Evolutionary conservation across 257 asterid genomes (phyloP).

Genomic region (Rubia yunnanensis): DNA sequence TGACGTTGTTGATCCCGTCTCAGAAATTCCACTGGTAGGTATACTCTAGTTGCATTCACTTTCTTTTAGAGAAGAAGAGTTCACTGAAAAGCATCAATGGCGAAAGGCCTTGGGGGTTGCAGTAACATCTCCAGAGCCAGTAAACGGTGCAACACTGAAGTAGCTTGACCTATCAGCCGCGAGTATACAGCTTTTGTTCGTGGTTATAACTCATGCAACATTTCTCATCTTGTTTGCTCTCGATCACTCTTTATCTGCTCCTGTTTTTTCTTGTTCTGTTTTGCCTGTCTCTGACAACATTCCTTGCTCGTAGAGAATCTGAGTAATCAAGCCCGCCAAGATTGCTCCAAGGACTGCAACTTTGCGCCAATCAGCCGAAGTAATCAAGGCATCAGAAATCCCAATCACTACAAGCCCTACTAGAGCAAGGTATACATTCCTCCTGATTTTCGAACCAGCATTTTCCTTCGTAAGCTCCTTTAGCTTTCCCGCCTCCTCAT

Average conservation of each 20-base stretch:
- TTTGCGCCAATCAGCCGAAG: constrained; percentile 61
- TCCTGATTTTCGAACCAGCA: constrained; percentile 55
- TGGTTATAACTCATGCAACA: constrained; percentile 50
- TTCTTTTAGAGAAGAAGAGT: background rate
- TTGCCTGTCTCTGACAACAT: constrained; percentile 39
- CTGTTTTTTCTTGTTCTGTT: constrained; percentile 27
- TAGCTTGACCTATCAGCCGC: constrained; percentile 26
- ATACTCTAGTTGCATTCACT: background rate
- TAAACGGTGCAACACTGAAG: constrained; percentile 19
- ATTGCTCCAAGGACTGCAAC: constrained; percentile 57
- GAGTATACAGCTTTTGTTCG: constrained; percentile 13
- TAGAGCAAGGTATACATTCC: constrained; percentile 65
- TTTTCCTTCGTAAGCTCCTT: constrained; percentile 39
- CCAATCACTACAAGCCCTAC: constrained; percentile 54
- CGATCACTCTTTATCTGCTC: constrained; percentile 31
- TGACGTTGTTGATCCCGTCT: background rate
- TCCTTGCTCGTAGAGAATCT: constrained; percentile 64
- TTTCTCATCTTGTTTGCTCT: constrained; percentile 3
- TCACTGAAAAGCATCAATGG: constrained; percentile 13
- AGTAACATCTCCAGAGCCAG: constrained; percentile 12
- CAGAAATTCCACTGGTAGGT: background rate
- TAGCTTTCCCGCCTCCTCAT: constrained; percentile 57
- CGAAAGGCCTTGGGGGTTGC: constrained; percentile 8
- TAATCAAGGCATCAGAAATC: constrained; percentile 43
- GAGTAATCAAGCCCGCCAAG: constrained; percentile 69